Base-by-base conservation (phyloP, 2,329 filamentous ascomycete species). In the Pseudocercospora macadamiae region DNA sequence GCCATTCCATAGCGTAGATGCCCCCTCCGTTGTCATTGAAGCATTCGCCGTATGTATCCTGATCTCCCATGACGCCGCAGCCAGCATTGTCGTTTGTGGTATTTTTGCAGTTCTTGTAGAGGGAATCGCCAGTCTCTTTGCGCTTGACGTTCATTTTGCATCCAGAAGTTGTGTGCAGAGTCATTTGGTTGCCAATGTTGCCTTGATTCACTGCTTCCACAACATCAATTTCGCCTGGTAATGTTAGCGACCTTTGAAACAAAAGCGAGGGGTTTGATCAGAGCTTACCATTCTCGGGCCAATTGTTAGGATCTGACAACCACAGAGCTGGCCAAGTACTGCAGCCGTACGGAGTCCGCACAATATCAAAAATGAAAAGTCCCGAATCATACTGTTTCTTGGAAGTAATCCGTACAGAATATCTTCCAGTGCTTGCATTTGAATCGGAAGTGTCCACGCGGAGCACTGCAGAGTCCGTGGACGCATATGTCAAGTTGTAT, bases 231-330 rank as follows among this genome's bases (percentile, higher is more conserved):
- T 68, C 66, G 34, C 63, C 62, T 63, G n/a, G 6, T 2, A 26
- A 18, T 45, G 54, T 47, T 55, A 54, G 21, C 9, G 6, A 37
- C 18, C 7, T 5, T 53, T 25, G 3, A n/a, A 7, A 25, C 9
- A 12, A n/a, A n/a, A n/a, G n/a, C n/a, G n/a, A n/a, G n/a, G n/a
- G n/a, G n/a, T 19, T 42, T 19, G 16, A 7, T 8, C 10, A 30
- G 9, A 8, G 54, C 16, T 48, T 34, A 55, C 61, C 70, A 58
- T 73, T 66, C 12, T 51, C 26, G 6, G 71, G 71, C 71, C 70
- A 73, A 54, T 72, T 80, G 21, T 47, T 59, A 9, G 87, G 86
- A 28, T 73, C 74, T 16, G 68, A 51, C 2, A 72, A 66, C 74
- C 75, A 76, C 26, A 75, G 70, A 1, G 73, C 72, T 1, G 74